Conservation (phyloP, 805 yeast species). For the Cyberlindnera xylosilytica region DNA sequence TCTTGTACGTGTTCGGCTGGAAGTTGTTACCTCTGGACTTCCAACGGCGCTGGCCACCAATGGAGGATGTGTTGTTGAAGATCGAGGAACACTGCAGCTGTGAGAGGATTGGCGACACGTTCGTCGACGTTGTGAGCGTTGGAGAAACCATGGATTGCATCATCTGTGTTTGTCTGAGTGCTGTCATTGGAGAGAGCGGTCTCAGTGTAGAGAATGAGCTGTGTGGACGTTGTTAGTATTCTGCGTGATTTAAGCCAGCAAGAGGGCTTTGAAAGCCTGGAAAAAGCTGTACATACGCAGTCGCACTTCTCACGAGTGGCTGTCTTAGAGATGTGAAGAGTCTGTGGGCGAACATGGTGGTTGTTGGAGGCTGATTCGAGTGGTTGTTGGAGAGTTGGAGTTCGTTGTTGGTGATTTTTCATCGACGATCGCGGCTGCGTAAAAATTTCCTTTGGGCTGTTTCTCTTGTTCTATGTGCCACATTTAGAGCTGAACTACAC, state of each 20-base stretch:
- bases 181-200: slow-evolving; percentile 21
- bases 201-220: slow-evolving; percentile 18
- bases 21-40: slow-evolving; percentile 91
- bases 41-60: slow-evolving; percentile 61
- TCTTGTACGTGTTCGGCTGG: slow-evolving; percentile 87
- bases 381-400: too few species aligned
- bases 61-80: slow-evolving; percentile 28
- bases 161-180: slow-evolving; percentile 21
- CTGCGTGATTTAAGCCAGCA: not conserved
- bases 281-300: slow-evolving; percentile 7
- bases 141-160: slow-evolving; percentile 25
- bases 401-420: not conserved
- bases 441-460: slow-evolving; percentile 5
- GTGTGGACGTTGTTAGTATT: slow-evolving; percentile 11
- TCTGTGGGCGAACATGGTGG: slow-evolving; percentile 11
- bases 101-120: slow-evolving; percentile 15
- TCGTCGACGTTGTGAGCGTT: slow-evolving; percentile 16
- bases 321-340: slow-evolving; percentile 8
- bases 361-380: too few species aligned
- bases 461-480: not conserved
- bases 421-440: slow-evolving; percentile 1
- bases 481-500: not conserved
- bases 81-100: slow-evolving; percentile 20
- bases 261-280: not conserved
- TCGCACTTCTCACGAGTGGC: slow-evolving; percentile 7